These are phyloP conservation scores for Lycium ferocissimum DNA, from an alignment of 257 asterid species.

Conservation along the genomic window DNA sequence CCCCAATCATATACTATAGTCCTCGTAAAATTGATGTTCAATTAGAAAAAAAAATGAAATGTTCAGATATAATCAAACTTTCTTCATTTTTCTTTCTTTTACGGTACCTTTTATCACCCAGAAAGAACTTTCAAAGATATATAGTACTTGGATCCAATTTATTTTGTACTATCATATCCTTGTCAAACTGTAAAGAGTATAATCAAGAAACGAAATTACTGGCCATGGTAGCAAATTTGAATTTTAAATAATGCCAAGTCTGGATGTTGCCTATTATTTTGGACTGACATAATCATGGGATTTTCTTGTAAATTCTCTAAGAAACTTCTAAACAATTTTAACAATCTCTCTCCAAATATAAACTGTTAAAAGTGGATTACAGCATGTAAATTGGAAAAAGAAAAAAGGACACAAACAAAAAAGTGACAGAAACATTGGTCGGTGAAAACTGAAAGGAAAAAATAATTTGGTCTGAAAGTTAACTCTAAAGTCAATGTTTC, in stretches of 20 bases:
- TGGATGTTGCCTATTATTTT: background rate
- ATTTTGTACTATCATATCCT: background rate
- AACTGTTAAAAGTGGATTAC: background rate
- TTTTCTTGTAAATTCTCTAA: background rate
- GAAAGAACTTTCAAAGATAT: too few species aligned
- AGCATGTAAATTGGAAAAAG: background rate
- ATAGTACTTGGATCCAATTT: background rate
- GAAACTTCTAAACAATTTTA: slow-evolving; percentile 6
- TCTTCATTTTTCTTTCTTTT: too few species aligned
- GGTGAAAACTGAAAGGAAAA: too few species aligned
- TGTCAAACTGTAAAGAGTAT: background rate
- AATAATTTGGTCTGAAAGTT: too few species aligned
- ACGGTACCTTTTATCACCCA: too few species aligned
- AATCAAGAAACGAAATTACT: background rate
- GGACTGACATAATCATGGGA: slow-evolving; percentile 13
- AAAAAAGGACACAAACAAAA: too few species aligned
- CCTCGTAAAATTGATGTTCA: too few species aligned
- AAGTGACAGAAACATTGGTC: background rate
- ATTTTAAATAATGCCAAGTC: background rate
- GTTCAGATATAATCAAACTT: too few species aligned
- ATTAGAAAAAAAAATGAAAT: too few species aligned
- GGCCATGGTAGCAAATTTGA: background rate
- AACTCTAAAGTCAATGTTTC: too few species aligned
- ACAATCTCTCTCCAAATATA: background rate
- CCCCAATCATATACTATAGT: too few species aligned